phyloP scores from a whole-genome alignment of 768 basidiomycete species.

The Termitomyces sp. region DNA sequence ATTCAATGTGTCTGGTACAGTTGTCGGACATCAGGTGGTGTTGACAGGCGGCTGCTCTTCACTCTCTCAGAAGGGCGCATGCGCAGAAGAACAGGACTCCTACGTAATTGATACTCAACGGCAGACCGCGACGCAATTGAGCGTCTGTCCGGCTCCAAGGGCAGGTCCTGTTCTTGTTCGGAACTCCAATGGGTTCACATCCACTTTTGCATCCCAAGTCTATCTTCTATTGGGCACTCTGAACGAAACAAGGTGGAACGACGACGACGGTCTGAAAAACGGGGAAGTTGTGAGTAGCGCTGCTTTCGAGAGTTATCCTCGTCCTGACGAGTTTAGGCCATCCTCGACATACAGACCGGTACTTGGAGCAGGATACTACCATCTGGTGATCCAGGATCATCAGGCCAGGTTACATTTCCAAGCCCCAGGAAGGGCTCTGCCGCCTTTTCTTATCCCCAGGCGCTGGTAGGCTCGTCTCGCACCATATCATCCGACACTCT shows the following conservation, averaged over 20 bases:
- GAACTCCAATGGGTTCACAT: conserved; percentile 52
- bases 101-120: conserved; percentile 47
- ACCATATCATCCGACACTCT: conserved; percentile 57
- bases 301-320: not conserved
- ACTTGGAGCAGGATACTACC: conserved; percentile 72
- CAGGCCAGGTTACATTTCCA: conserved; percentile 48
- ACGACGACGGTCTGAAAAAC: conserved; percentile 48
- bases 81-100: conserved; percentile 49
- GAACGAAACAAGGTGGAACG: conserved; percentile 61
- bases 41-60: conserved; percentile 59
- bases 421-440: conserved; percentile 67
- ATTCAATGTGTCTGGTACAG: conserved; percentile 51
- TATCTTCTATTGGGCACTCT: conserved; percentile 68
- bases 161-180: conserved; percentile 52
- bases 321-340: conserved; percentile 34
- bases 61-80: conserved; percentile 36
- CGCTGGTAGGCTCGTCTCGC: conserved; percentile 53
- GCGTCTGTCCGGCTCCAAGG: conserved; percentile 62
- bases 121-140: conserved; percentile 30
- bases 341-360: conserved; percentile 55
- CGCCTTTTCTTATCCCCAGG: conserved; percentile 46
- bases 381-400: conserved; percentile 65
- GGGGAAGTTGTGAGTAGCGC: conserved; percentile 65
- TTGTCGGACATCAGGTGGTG: conserved; percentile 48
- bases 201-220: conserved; percentile 56